Conservation (phyloP, 2,329 filamentous ascomycete genomes). For the Aspergillus glaucus region DNA sequence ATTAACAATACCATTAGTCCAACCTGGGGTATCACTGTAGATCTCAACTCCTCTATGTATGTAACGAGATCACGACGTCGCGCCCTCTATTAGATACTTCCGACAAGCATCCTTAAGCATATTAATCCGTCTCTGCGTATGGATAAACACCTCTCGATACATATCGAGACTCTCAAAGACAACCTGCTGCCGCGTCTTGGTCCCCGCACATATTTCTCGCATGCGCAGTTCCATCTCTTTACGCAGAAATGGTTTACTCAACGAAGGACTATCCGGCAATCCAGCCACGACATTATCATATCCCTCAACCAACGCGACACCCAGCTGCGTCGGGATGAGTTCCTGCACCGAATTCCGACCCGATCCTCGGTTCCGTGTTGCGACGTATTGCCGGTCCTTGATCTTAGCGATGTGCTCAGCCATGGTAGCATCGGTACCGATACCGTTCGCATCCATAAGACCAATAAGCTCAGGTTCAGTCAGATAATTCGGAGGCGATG, state of each 20-base stretch:
- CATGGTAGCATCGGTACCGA: slow-evolving; percentile 98
- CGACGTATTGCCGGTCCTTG: slow-evolving; percentile 80
- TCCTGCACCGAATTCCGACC: slow-evolving; percentile 59
- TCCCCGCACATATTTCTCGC: slow-evolving; percentile 92
- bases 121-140: slow-evolving; percentile 69
- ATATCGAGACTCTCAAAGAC: slow-evolving; percentile 77
- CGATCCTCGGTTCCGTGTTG: slow-evolving; percentile 51
- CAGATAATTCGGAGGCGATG: slow-evolving; percentile 73
- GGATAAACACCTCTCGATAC: slow-evolving; percentile 79
- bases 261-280: slow-evolving; percentile 55
- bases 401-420: slow-evolving; percentile 97
- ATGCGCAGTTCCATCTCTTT: slow-evolving; percentile 98
- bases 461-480: slow-evolving; percentile 94
- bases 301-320: slow-evolving; percentile 84
- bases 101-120: slow-evolving; percentile 54
- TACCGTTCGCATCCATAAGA: slow-evolving; percentile 97
- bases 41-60: no score
- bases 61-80: slow-evolving; percentile 11
- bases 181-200: slow-evolving; percentile 65
- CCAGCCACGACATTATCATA: slow-evolving; percentile 94
- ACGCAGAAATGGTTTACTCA: slow-evolving; percentile 90
- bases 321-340: slow-evolving; percentile 87
- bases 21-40: no score
- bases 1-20: no score
- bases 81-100: slow-evolving; percentile 47